Percentiles rank a stretch among this genome's conserved stretches.
Evolutionary conservation across 2,329 filamentous ascomycete species (phyloP).

Genomic region (Aspergillus eucalypticola): DNA sequence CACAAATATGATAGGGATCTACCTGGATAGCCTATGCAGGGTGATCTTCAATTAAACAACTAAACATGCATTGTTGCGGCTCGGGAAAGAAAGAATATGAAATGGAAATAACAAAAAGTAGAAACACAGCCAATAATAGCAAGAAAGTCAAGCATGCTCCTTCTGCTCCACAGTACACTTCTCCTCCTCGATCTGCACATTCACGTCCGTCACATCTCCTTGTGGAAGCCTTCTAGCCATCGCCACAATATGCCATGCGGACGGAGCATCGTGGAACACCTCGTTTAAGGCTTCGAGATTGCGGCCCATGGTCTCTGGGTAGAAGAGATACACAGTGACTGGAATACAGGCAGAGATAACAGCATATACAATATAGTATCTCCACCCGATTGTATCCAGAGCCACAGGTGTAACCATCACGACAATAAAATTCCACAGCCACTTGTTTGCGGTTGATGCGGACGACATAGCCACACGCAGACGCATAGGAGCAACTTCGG

Average conservation of each 20-base stretch:
- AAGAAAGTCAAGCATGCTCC: too few relatives aligned
- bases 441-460: constrained; percentile 63
- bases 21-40: too few relatives aligned
- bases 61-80: too few relatives aligned
- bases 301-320: constrained; percentile 59
- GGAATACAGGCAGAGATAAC: constrained; percentile 48
- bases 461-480: constrained; percentile 58
- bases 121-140: too few relatives aligned
- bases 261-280: constrained; percentile 49
- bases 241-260: constrained; percentile 25
- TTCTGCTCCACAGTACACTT: too few relatives aligned
- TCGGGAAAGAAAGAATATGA: too few relatives aligned
- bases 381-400: constrained; percentile 54
- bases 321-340: constrained; percentile 56
- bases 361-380: constrained; percentile 56
- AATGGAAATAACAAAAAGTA: too few relatives aligned
- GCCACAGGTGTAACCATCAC: constrained; percentile 65
- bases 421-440: constrained; percentile 62
- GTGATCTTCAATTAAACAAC: too few relatives aligned
- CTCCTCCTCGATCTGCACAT: too few relatives aligned
- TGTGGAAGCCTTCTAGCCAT: constrained; percentile 25
- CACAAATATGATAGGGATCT: too few relatives aligned
- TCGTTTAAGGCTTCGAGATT: constrained; percentile 67
- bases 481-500: constrained; percentile 52
- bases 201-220: constrained; percentile 7